Conservation (phyloP, 2,329 filamentous ascomycete genomes). For the Whalleya microplaca region DNA sequence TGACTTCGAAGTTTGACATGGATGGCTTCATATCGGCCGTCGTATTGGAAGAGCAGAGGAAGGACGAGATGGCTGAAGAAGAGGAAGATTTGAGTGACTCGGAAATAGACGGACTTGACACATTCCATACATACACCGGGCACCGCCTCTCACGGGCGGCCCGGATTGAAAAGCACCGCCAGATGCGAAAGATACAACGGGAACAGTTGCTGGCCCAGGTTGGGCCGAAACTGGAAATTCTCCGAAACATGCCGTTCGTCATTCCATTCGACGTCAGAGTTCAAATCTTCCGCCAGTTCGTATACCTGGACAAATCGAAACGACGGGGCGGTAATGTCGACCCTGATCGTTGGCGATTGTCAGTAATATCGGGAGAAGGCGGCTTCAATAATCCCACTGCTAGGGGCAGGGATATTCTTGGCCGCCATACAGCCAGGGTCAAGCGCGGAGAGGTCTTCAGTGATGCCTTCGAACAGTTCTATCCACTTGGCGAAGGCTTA, state of each 20-base stretch:
- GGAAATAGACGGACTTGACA: constrained; percentile 31
- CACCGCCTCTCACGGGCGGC: constrained; percentile 65
- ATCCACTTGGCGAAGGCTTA: constrained; percentile 75
- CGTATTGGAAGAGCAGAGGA: constrained; percentile 83
- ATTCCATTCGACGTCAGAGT: constrained; percentile 93
- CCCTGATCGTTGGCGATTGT: constrained; percentile 74
- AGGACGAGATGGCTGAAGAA: constrained; percentile 67
- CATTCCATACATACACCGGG: constrained; percentile 49
- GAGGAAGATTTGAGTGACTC: constrained; percentile 59
- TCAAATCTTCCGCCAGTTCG: constrained; percentile 90
- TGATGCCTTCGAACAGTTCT: constrained; percentile 86
- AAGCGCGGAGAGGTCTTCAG: constrained; percentile 78
- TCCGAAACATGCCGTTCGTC: constrained; percentile 96
- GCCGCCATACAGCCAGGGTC: constrained; percentile 77
- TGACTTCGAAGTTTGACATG: constrained; percentile 88
- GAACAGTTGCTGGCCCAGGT: constrained; percentile 77
- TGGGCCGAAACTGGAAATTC: constrained; percentile 83
- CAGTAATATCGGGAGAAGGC: constrained; percentile 49
- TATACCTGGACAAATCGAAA: constrained; percentile 78
- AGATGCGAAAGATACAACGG: constrained; percentile 68
- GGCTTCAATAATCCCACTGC: constrained; percentile 26
- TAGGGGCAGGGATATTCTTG: constrained; percentile 44
- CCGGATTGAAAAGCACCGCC: constrained; percentile 65
- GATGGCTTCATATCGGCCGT: constrained; percentile 84
- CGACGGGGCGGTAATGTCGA: constrained; percentile 71